Evolutionary conservation across 768 basidiomycete species (phyloP).

Genomic region (Lentinus tigrinus): DNA sequence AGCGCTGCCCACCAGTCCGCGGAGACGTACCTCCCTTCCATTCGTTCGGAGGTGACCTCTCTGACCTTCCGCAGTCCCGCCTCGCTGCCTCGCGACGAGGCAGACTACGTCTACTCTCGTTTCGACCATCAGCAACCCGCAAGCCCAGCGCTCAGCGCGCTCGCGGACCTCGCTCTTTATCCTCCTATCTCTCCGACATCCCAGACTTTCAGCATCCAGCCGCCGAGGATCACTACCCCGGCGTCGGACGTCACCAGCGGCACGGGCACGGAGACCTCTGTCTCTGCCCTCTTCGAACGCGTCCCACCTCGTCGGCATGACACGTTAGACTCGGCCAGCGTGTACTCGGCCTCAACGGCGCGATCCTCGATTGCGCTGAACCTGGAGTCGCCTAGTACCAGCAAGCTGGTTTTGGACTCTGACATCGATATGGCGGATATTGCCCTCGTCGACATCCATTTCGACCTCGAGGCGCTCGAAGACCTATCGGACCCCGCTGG

Average conservation of each 20-base stretch:
- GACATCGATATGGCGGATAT: not conserved
- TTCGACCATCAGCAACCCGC: not conserved
- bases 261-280: not conserved
- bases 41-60: not conserved
- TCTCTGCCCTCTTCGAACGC: not conserved
- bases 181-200: not conserved
- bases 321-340: not conserved
- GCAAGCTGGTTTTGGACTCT: not conserved
- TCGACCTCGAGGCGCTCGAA: not conserved
- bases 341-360: not conserved
- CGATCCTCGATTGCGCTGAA: not conserved
- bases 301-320: not conserved
- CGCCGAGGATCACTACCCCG: not conserved
- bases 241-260: not conserved
- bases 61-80: not conserved
- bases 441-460: not conserved
- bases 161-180: slow-evolving; percentile 2
- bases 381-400: not conserved
- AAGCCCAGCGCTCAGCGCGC: not conserved
- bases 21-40: not conserved
- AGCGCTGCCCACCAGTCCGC: not conserved
- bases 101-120: not conserved
- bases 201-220: not conserved
- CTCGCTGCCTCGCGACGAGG: not conserved
- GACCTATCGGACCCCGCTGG: not conserved